phyloP scores from a whole-genome alignment of 2,329 filamentous ascomycete species.

The Periconia sp. region DNA sequence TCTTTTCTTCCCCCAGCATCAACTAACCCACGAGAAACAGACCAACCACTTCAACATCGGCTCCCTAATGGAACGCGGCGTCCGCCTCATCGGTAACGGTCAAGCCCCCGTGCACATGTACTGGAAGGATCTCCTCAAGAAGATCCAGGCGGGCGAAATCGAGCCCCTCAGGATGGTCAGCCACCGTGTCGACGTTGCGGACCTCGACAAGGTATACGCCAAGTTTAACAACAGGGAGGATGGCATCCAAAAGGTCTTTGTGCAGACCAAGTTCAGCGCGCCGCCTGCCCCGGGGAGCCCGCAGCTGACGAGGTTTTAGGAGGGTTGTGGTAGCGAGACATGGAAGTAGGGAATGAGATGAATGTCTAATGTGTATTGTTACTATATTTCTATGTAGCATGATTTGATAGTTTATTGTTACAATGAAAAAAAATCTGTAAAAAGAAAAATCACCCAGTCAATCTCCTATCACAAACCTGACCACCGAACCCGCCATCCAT shows the following conservation, averaged over 20 bases:
- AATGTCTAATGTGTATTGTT: neutral
- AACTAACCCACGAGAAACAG: constrained; percentile 39
- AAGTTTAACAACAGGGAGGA: constrained; percentile 72
- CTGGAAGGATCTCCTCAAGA: constrained; percentile 74
- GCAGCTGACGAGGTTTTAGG: constrained; percentile 49
- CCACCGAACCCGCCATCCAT: no score
- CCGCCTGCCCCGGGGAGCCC: constrained; percentile 56
- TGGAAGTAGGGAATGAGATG: neutral
- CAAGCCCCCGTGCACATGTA: constrained; percentile 79
- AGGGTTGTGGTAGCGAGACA: neutral
- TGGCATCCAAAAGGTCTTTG: constrained; percentile 79
- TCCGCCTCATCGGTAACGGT: constrained; percentile 72
- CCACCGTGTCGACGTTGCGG: constrained; percentile 64
- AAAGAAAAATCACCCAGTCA: no score
- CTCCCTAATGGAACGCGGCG: constrained; percentile 81
- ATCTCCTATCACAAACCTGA: no score
- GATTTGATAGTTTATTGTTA: no score
- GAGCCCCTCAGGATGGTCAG: constrained; percentile 80
- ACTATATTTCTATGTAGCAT: no score
- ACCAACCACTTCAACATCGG: constrained; percentile 85
- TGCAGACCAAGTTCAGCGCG: constrained; percentile 60
- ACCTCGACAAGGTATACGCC: constrained; percentile 55
- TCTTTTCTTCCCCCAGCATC: neutral
- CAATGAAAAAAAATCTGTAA: no score
- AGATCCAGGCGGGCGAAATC: constrained; percentile 68